Evolutionary conservation across 2,329 filamentous ascomycete species (phyloP).

Genomic region (Ophiostoma triangulosporum): DNA sequence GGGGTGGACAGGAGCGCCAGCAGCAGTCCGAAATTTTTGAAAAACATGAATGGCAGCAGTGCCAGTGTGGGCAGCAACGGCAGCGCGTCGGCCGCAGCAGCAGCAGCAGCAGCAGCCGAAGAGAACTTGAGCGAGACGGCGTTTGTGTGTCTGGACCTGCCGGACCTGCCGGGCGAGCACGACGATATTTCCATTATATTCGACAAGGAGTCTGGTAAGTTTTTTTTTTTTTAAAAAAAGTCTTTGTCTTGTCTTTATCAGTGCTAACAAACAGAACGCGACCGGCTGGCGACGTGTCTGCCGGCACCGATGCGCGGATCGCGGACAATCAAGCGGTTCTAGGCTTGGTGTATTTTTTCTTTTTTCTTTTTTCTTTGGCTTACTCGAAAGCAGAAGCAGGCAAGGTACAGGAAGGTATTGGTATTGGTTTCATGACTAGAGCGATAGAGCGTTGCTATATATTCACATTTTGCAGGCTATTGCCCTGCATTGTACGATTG

Average conservation of each 20-base stretch:
- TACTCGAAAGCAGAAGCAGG: too few relatives aligned
- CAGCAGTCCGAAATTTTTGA: slow-evolving; percentile 7
- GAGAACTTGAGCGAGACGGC: slow-evolving; percentile 33
- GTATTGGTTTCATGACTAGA: not conserved
- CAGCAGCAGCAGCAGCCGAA: not conserved
- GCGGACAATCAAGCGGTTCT: slow-evolving; percentile 12
- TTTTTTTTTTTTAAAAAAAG: not conserved
- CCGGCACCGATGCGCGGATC: slow-evolving; percentile 44
- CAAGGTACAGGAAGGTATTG: too few relatives aligned
- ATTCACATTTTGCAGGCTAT: not conserved
- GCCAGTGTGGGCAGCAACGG: slow-evolving; percentile 4
- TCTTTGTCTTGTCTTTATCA: not conserved
- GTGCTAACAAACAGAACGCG: slow-evolving; percentile 32
- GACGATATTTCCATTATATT: slow-evolving; percentile 83
- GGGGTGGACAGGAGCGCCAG: slow-evolving; percentile 21
- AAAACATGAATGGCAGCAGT: slow-evolving; percentile 26
- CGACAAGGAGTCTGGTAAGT: slow-evolving; percentile 62
- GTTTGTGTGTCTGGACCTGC: slow-evolving; percentile 75
- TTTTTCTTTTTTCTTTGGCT: not conserved
- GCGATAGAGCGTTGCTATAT: not conserved
- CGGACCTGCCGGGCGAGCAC: slow-evolving; percentile 82
- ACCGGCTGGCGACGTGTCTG: slow-evolving; percentile 35
- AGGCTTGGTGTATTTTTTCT: not conserved
- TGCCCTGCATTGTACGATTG: not conserved
- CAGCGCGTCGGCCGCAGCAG: slow-evolving; percentile 12